These are phyloP conservation scores for Beta macrorhiza DNA, from an alignment of 179 eudicot genomes.

Conservation along the genomic window DNA sequence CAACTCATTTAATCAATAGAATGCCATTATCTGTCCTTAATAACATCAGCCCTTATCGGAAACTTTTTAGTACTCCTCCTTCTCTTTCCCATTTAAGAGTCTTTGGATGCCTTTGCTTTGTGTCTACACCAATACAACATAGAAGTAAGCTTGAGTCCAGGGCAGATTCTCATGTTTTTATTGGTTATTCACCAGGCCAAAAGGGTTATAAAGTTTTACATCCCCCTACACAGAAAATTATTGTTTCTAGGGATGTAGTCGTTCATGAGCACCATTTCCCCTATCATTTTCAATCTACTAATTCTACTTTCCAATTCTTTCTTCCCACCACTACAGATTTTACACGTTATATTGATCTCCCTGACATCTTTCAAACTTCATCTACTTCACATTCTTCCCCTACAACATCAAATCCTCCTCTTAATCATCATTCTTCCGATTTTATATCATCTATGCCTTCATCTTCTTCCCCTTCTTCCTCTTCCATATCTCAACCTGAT, in stretches of 20 bases:
- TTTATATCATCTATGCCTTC: too few relatives aligned
- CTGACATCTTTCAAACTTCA: not conserved
- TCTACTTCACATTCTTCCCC: too few relatives aligned
- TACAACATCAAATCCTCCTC: too few relatives aligned
- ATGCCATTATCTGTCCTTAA: not conserved
- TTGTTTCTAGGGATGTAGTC: not conserved
- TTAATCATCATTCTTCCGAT: too few relatives aligned
- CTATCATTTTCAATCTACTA: not conserved
- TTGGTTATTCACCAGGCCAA: not conserved
- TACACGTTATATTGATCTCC: not conserved
- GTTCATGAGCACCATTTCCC: slow-evolving; percentile 5
- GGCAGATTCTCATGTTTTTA: not conserved
- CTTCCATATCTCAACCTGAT: too few relatives aligned
- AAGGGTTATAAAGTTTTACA: slow-evolving; percentile 7
- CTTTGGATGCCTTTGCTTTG: slow-evolving; percentile 5
- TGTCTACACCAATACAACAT: not conserved
- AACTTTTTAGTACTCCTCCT: not conserved
- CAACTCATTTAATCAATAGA: not conserved
- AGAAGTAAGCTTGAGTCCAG: not conserved
- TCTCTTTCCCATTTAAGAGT: not conserved
- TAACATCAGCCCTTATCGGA: not conserved
- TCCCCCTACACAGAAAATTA: not conserved
- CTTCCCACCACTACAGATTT: not conserved
- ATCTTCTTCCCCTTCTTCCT: too few relatives aligned
- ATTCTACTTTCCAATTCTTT: not conserved